These are phyloP conservation scores for Nowakowskiella sp. DNA, from an alignment of 192 early-diverging fungal genomes.

Conservation along the genomic window DNA sequence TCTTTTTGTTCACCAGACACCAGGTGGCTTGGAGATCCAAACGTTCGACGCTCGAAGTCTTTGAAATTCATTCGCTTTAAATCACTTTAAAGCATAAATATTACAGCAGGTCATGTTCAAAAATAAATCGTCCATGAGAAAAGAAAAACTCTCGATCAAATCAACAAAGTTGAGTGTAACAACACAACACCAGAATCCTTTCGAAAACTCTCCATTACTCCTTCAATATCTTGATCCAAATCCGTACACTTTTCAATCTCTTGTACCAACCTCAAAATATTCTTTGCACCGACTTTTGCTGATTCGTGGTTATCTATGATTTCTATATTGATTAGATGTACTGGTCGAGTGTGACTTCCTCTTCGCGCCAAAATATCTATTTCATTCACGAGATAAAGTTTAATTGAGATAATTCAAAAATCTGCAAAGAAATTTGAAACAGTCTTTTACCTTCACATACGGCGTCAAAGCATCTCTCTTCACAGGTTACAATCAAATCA, in stretches of 20 bases:
- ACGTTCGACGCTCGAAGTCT: too few relatives aligned
- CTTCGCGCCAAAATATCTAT: conserved; percentile 69
- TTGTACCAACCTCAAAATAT: conserved; percentile 72
- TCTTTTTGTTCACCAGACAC: too few relatives aligned
- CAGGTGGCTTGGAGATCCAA: too few relatives aligned
- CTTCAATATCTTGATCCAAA: conserved; percentile 78
- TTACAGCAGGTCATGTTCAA: too few relatives aligned
- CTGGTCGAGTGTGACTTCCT: conserved; percentile 52
- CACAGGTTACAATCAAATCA: conserved; percentile 94
- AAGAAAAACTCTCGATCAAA: too few relatives aligned
- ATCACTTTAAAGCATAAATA: too few relatives aligned
- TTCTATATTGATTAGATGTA: conserved; percentile 93
- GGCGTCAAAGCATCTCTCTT: conserved; percentile 89
- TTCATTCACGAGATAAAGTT: not conserved
- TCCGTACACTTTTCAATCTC: conserved; percentile 57
- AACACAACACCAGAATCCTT: too few relatives aligned
- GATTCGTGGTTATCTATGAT: conserved; percentile 93
- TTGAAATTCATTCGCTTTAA: too few relatives aligned
- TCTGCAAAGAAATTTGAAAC: not conserved
- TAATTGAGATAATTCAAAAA: not conserved
- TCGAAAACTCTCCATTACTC: conserved; percentile 70
- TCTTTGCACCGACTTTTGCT: conserved; percentile 71
- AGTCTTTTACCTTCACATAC: conserved; percentile 72
- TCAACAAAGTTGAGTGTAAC: too few relatives aligned
- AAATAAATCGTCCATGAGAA: too few relatives aligned